Base-by-base conservation (phyloP, 2,329 filamentous ascomycete genomes). In the Whalleya microplaca region DNA sequence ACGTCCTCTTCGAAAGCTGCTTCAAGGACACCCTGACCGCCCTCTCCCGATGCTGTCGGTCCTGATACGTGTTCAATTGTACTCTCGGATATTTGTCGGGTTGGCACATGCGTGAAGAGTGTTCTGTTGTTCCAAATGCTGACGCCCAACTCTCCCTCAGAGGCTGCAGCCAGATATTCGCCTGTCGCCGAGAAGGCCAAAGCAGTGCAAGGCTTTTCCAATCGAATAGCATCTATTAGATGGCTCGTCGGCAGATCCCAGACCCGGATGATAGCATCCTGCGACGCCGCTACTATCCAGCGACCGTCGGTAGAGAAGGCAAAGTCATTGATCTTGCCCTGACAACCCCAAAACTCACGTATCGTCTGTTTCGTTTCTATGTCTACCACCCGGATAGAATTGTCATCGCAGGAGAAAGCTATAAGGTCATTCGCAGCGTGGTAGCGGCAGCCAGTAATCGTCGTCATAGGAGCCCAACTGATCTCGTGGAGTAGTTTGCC, bases 161-260 rank as follows among this genome's bases (percentile, higher is more conserved):
- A 87, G 0, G 92, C 89, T 2, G 93, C 95, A 2, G 95, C 95
- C n/a, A 99, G 83, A 67, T 92, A 98, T 69, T 99, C 95, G 14
- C 94, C 95, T 0, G 92, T 96, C 1, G 82, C 81, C 0, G 95
- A 96, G 79, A 98, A 96, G 7, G 93, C 86, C 12, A 99, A 79
- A 2, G 92, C 88, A 16, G 87, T 95, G 72, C 93, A 96, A 10
- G 88, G 87, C 51, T 84, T 89, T 53, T 87, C 85, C 4, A 96
- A 84, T 55, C 86, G 86, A 75, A 99, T 92, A 2, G 91, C 91
- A 71, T 99, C 95, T 60, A 99, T 95, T 14, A 99, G 81, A 75
- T 99, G 94, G 21, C 92, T 94, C 0, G 96, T 99, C 0, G 95
- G 92, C 23, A 99, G 79, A 76, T 99, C 96, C 92, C 95, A 99